These are phyloP conservation scores for Escovopsis sp. DNA, from an alignment of 2,329 filamentous ascomycete genomes.

Conservation along the genomic window DNA sequence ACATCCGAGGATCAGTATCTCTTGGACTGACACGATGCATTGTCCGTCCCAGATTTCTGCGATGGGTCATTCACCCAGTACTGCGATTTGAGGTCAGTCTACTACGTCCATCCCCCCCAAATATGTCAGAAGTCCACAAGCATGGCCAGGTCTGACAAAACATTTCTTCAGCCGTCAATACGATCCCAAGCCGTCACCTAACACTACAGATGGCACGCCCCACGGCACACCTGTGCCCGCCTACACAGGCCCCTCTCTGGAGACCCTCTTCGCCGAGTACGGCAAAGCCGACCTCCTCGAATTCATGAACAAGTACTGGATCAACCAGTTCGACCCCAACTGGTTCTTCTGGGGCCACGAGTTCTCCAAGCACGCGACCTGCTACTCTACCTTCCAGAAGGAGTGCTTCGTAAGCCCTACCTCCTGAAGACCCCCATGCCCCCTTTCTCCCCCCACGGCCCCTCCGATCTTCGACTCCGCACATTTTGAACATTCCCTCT, in stretches of 20 bases:
- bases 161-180: constrained; percentile 35
- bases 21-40: not conserved
- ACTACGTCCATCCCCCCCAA: not conserved
- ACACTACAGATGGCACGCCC: constrained; percentile 43
- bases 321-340: constrained; percentile 40
- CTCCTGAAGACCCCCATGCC: too few relatives aligned
- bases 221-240: constrained; percentile 37
- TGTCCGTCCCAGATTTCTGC: constrained; percentile 23
- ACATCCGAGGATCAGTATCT: too few relatives aligned
- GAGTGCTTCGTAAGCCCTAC: constrained; percentile 36
- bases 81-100: constrained; percentile 37
- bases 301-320: constrained; percentile 53
- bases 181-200: constrained; percentile 44
- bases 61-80: constrained; percentile 47
- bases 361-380: constrained; percentile 53
- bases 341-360: constrained; percentile 50
- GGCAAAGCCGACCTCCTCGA: constrained; percentile 43
- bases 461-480: not conserved
- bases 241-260: constrained; percentile 42
- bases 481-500: not conserved
- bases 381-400: constrained; percentile 48
- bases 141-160: not conserved
- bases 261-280: constrained; percentile 41
- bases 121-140: not conserved
- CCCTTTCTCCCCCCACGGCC: too few relatives aligned